A percentile compares a stretch with the other conserved stretches of the same genome.
Evolutionary conservation across 225 moss, liverwort and hornwort species (phyloP).

Genomic region (Pleurozium schreberi): DNA sequence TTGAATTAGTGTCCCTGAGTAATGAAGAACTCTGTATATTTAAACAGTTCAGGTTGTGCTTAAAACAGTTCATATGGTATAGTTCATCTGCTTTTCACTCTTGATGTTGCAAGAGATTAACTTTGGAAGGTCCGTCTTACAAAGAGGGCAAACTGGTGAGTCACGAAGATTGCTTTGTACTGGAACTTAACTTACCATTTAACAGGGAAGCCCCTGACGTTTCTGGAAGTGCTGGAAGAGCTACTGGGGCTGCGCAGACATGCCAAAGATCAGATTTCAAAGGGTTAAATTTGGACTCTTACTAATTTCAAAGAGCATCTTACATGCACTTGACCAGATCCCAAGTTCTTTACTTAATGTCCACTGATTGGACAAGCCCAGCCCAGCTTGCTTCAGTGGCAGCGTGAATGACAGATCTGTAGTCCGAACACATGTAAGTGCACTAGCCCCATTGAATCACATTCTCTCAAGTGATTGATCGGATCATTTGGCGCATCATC

Average conservation of each 20-base stretch:
- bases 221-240: slow-evolving; percentile 46
- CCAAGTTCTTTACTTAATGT: neutral
- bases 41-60: no score
- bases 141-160: neutral
- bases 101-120: neutral
- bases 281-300: neutral
- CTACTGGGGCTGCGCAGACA: slow-evolving; percentile 43
- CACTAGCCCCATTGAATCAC: neutral
- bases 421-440: neutral
- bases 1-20: neutral
- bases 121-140: neutral
- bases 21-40: neutral
- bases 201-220: slow-evolving; percentile 10
- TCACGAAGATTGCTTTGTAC: neutral
- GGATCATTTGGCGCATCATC: neutral
- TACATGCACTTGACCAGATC: neutral
- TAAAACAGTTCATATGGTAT: no score
- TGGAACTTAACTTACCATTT: slow-evolving; percentile 14
- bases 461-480: neutral
- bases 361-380: neutral
- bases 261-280: slow-evolving; percentile 1
- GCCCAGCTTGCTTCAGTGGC: neutral
- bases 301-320: neutral
- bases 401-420: neutral
- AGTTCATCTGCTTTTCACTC: neutral